These are phyloP conservation scores for Mayamaea pseudoterrestris DNA, from an alignment of 108 stramenopile species.

Conservation along the genomic window DNA sequence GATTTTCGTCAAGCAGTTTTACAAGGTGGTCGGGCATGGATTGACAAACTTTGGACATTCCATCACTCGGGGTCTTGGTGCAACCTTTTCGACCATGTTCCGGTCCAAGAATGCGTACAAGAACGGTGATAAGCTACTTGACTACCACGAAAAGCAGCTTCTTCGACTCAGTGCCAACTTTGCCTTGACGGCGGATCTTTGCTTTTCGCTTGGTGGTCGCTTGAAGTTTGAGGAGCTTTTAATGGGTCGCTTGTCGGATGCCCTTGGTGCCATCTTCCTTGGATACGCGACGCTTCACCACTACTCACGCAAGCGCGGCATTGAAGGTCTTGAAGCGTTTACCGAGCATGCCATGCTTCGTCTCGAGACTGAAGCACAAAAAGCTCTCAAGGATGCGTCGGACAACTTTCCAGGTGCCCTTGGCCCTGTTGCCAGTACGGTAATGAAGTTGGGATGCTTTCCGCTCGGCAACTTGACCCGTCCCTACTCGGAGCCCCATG, in stretches of 20 bases:
- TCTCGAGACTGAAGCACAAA: slow-evolving; percentile 81
- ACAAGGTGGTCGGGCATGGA: slow-evolving; percentile 86
- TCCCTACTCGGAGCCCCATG: slow-evolving; percentile 76
- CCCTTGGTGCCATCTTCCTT: slow-evolving; percentile 93
- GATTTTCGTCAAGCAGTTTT: slow-evolving; percentile 84
- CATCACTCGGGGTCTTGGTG: slow-evolving; percentile 53
- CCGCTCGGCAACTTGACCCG: slow-evolving; percentile 79
- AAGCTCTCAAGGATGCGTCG: slow-evolving; percentile 86
- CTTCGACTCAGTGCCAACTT: slow-evolving; percentile 92
- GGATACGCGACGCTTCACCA: slow-evolving; percentile 95
- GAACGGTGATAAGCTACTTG: slow-evolving; percentile 72
- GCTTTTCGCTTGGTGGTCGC: slow-evolving; percentile 89
- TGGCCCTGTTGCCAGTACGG: slow-evolving; percentile 64
- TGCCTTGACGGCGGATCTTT: slow-evolving; percentile 90
- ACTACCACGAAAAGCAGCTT: slow-evolving; percentile 86
- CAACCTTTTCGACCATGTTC: slow-evolving; percentile 54
- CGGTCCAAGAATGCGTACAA: slow-evolving; percentile 85
- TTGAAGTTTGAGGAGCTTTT: slow-evolving; percentile 97
- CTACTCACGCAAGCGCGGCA: slow-evolving; percentile 77
- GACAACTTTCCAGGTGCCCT: slow-evolving; percentile 92
- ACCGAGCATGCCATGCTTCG: slow-evolving; percentile 96
- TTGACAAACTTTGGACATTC: slow-evolving; percentile 70
- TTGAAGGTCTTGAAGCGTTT: slow-evolving; percentile 86
- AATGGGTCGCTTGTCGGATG: slow-evolving; percentile 92
- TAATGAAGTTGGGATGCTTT: slow-evolving; percentile 88